Evolutionary conservation across 352 stramenopile species (phyloP).

Genomic region (Phytophthora nicotianae): DNA sequence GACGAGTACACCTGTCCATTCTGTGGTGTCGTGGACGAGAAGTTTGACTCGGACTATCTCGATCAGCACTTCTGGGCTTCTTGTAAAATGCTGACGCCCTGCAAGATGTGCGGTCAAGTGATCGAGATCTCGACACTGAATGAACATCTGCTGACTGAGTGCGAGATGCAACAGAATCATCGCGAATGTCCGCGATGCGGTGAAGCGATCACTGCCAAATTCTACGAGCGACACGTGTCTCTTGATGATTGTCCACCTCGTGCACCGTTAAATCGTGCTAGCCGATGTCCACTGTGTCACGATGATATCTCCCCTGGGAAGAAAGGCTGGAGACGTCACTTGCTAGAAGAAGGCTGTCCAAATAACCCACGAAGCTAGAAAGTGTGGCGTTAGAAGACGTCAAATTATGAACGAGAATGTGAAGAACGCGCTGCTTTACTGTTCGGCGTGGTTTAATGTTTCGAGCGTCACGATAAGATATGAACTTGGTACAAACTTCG

Average conservation of each 20-base stretch:
- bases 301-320: conserved; percentile 72
- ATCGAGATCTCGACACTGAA: conserved; percentile 92
- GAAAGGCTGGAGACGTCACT: conserved; percentile 70
- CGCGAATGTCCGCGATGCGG: conserved; percentile 78
- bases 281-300: conserved; percentile 84
- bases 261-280: conserved; percentile 61
- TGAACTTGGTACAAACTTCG: background rate
- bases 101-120: conserved; percentile 92
- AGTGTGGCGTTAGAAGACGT: conserved; percentile 12
- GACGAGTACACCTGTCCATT: conserved; percentile 93
- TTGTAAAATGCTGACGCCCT: conserved; percentile 92
- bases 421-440: conserved; percentile 15
- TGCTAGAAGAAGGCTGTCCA: conserved; percentile 72
- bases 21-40: conserved; percentile 85
- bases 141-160: conserved; percentile 91
- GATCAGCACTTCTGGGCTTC: conserved; percentile 94
- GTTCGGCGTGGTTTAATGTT: conserved; percentile 1
- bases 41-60: conserved; percentile 89
- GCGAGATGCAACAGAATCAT: conserved; percentile 86
- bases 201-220: conserved; percentile 86
- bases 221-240: conserved; percentile 81
- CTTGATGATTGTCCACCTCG: conserved; percentile 75
- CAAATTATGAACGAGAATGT: conserved; percentile 24
- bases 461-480: conserved; percentile 2
- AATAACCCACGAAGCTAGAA: conserved; percentile 75